Evolutionary conservation across 1,139 yeast species (phyloP), one percentile per base, ranked within the genome.

Genomic region (Yamadazyma blattariae): DNA sequence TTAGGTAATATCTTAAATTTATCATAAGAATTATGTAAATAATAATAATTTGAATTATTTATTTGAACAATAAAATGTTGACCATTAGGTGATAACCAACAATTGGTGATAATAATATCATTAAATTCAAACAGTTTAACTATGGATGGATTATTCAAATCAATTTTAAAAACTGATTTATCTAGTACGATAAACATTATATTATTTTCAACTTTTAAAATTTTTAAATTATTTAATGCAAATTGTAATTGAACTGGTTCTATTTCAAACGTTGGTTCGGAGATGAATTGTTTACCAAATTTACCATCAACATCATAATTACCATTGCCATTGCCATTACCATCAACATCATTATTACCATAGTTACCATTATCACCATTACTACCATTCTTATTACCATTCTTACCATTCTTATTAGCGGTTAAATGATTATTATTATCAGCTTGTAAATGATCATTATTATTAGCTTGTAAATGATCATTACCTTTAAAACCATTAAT

Each of bases 201-300:
- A 39, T 67, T 64, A 38, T 52, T 59, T 32, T 53, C 52, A 3
- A 65, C 69, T 14, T 48, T 40, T 10, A 65, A 46, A n/a, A 46
- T 41, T 11, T 42, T 47, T 27, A 70, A 52, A 3, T 57, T 41
- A n/a, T 50, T 43, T 21, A 68, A 57, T 19, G 53, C 58, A 45
- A 69, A 69, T 40, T 68, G 74, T 16, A 69, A 57, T 45, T 63
- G 74, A 4, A 69, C 74, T 22, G 59, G 58, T 35, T 69, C 74
- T n/a, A 70, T 46, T 9, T 55, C 57, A 43, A 67, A 64, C 9
- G 44, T 38, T 1, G 68, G 67, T 30, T 45, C 45, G n/a, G n/a
- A 12, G 23, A 23, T 28, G n/a, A 13, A 17, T 28, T 26, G 4
- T 14, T n/a, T n/a, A n/a, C n/a, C n/a, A n/a, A n/a, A n/a, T n/a